Evolutionary conservation across 352 stramenopile species (phyloP).

Genomic region (Phytophthora cryptogea): DNA sequence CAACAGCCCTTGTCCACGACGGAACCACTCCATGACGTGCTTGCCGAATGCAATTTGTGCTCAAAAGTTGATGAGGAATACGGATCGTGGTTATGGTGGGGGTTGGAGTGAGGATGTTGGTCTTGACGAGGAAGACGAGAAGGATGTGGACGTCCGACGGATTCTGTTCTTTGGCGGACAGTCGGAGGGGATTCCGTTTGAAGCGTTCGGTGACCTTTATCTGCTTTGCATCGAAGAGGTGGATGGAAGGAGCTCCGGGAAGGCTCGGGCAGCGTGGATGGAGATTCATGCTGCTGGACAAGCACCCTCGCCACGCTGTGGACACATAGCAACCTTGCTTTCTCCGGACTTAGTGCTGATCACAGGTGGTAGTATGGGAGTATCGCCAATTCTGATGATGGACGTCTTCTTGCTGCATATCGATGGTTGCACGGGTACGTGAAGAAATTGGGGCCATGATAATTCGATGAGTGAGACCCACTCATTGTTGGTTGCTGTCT

Average conservation of each 20-base stretch:
- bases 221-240: constrained; percentile 47
- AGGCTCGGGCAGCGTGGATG: constrained; percentile 47
- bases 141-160: constrained; percentile 40
- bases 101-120: not conserved
- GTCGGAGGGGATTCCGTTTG: constrained; percentile 67
- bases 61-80: constrained; percentile 20
- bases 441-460: not conserved
- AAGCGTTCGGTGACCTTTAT: constrained; percentile 68
- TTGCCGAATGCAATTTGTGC: constrained; percentile 39
- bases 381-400: constrained; percentile 47
- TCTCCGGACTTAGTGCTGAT: constrained; percentile 50
- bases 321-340: constrained; percentile 53
- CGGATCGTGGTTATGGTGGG: not conserved
- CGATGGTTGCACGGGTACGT: constrained; percentile 37
- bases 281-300: constrained; percentile 32
- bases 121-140: constrained; percentile 6
- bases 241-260: constrained; percentile 10
- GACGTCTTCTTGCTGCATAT: constrained; percentile 52
- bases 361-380: constrained; percentile 66
- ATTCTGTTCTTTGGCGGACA: constrained; percentile 75
- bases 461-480: not conserved
- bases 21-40: constrained; percentile 72
- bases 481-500: not conserved
- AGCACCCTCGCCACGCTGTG: constrained; percentile 49
- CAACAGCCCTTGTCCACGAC: constrained; percentile 50